Conservation (phyloP, 2,329 filamentous ascomycete genomes). For the Cladosporium sphaerospermum region DNA sequence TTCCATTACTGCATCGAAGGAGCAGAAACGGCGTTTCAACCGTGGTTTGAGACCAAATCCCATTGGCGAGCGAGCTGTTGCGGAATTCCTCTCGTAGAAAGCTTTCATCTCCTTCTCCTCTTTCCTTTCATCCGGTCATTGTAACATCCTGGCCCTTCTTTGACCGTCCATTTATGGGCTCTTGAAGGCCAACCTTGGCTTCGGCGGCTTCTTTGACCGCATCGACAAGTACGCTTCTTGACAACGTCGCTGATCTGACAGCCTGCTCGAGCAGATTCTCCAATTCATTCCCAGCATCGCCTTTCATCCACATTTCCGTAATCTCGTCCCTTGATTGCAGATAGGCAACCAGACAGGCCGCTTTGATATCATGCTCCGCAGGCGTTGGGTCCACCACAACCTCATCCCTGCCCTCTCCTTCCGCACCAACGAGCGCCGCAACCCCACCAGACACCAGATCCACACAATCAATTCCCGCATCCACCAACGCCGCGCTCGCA, state of each 20-base stretch:
- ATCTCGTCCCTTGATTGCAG: slow-evolving; percentile 82
- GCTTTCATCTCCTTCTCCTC: too few relatives aligned
- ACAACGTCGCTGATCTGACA: slow-evolving; percentile 55
- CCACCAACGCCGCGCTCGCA: slow-evolving; percentile 83
- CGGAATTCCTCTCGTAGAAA: too few relatives aligned
- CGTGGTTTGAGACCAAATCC: too few relatives aligned
- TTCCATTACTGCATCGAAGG: too few relatives aligned
- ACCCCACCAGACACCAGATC: slow-evolving; percentile 86
- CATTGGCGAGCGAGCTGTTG: too few relatives aligned
- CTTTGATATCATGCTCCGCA: slow-evolving; percentile 71
- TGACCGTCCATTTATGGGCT: slow-evolving; percentile 3
- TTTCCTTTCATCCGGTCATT: slow-evolving; percentile 26
- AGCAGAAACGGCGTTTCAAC: too few relatives aligned
- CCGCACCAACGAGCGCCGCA: slow-evolving; percentile 62
- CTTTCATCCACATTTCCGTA: slow-evolving; percentile 91
- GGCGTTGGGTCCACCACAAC: slow-evolving; percentile 76
- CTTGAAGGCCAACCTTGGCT: slow-evolving; percentile 21
- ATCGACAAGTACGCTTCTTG: slow-evolving; percentile 54
- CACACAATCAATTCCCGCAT: slow-evolving; percentile 93
- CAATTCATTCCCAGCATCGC: slow-evolving; percentile 46
- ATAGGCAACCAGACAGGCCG: slow-evolving; percentile 86
- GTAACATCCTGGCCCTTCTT: slow-evolving; percentile 19
- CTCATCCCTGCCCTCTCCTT: slow-evolving; percentile 19
- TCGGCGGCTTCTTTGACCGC: slow-evolving; percentile 54
- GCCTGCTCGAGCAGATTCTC: slow-evolving; percentile 57